Conservation (phyloP, 768 basidiomycete genomes). For the Royoungia palumana region DNA sequence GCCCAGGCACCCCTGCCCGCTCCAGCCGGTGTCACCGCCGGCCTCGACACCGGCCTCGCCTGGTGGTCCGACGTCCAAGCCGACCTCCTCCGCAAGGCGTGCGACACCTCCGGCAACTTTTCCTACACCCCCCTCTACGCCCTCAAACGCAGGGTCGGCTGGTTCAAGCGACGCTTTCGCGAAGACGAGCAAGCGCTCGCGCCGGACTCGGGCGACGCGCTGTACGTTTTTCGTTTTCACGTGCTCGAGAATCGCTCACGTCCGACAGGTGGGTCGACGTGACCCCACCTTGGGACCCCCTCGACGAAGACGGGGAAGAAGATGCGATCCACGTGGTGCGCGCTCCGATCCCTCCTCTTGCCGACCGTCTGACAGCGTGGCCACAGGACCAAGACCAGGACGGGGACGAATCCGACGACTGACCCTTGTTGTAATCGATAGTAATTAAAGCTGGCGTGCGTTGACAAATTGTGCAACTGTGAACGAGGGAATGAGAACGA, state of each 20-base stretch:
- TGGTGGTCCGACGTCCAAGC: slow-evolving; percentile 24
- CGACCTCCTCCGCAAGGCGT: slow-evolving; percentile 23
- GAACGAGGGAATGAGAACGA: slow-evolving; percentile 1
- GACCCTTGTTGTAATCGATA: too few relatives aligned
- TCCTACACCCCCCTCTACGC: slow-evolving; percentile 27
- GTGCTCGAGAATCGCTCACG: neutral
- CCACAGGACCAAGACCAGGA: neutral
- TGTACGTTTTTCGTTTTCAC: slow-evolving; percentile 20
- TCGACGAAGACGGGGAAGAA: slow-evolving; percentile 24
- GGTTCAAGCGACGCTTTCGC: slow-evolving; percentile 7
- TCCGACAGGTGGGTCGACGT: slow-evolving; percentile 22
- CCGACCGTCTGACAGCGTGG: neutral
- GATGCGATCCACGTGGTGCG: slow-evolving; percentile 18
- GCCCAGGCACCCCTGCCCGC: slow-evolving; percentile 12
- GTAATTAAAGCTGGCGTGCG: neutral
- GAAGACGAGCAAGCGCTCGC: too few relatives aligned
- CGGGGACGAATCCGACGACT: too few relatives aligned
- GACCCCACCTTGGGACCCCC: slow-evolving; percentile 20
- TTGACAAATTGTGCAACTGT: neutral
- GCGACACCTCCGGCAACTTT: slow-evolving; percentile 20
- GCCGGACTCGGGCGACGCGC: slow-evolving; percentile 7
- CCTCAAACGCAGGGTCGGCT: slow-evolving; percentile 14
- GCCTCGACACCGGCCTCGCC: slow-evolving; percentile 7
- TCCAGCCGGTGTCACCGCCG: slow-evolving; percentile 6
- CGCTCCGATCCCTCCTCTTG: too few relatives aligned